Conservation (phyloP, 1,284 basidiomycete species). For the Marasmius oreades region DNA sequence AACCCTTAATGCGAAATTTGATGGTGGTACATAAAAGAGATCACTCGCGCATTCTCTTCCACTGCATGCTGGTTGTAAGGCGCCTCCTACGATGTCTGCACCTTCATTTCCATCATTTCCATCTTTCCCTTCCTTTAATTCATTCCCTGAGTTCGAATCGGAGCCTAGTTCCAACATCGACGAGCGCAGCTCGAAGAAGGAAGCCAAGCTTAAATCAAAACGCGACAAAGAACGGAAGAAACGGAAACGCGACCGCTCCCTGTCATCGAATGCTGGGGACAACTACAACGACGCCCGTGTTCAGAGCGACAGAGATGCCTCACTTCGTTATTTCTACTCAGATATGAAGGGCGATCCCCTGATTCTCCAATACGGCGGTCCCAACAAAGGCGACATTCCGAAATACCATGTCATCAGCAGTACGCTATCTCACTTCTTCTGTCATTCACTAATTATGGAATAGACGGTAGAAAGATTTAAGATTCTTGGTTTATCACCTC, state of each 20-base stretch:
- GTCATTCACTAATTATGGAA: constrained; percentile 47
- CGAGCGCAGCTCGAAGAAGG: constrained; percentile 12
- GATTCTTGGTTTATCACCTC: constrained; percentile 54
- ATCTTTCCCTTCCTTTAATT: constrained; percentile 59
- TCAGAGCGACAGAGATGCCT: constrained; percentile 24
- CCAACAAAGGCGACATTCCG: constrained; percentile 64
- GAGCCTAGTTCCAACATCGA: constrained; percentile 26
- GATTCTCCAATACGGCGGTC: constrained; percentile 68
- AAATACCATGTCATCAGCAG: constrained; percentile 58
- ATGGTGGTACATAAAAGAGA: too few species aligned
- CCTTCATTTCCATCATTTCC: constrained; percentile 57
- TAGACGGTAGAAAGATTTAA: constrained; percentile 62
- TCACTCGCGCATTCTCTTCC: too few species aligned
- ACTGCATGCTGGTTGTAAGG: neutral
- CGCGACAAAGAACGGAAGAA: constrained; percentile 16
- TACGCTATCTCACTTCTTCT: constrained; percentile 30
- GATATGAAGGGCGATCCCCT: constrained; percentile 68
- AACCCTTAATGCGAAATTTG: too few species aligned
- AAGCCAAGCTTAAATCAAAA: constrained; percentile 13
- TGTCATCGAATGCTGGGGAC: constrained; percentile 24
- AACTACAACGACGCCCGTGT: constrained; percentile 35
- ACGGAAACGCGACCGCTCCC: constrained; percentile 17
- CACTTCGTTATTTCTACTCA: constrained; percentile 47
- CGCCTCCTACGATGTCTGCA: constrained; percentile 34
- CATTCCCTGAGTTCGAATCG: constrained; percentile 57